Conservation (phyloP, 306 rosid species). For the Gleditsia sinensis region DNA sequence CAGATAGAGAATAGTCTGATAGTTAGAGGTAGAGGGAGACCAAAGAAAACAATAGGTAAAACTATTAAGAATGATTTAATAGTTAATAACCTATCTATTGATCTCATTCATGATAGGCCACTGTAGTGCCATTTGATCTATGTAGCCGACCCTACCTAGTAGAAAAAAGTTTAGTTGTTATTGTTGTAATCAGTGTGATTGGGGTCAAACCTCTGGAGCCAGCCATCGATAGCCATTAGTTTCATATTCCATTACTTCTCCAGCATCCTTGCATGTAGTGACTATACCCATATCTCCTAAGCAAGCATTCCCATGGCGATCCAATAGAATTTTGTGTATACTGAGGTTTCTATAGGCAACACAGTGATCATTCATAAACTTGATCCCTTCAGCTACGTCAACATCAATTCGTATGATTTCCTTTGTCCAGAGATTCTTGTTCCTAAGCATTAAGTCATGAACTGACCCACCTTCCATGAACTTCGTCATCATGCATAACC, state of each 20-base stretch:
- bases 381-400: constrained; percentile 90
- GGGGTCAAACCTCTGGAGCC: constrained; percentile 89
- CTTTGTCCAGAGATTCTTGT: constrained; percentile 66
- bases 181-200: constrained; percentile 31
- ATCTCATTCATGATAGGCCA: no score
- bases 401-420: constrained; percentile 75
- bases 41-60: no score
- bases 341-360: constrained; percentile 87
- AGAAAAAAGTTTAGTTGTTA: no score
- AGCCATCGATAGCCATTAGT: constrained; percentile 97
- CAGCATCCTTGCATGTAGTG: constrained; percentile 78
- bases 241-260: constrained; percentile 90
- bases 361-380: constrained; percentile 86
- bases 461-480: constrained; percentile 89
- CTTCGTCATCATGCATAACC: constrained; percentile 85
- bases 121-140: no score
- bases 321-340: constrained; percentile 77
- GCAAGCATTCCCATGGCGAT: constrained; percentile 86
- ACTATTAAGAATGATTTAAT: no score
- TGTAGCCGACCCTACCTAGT: no score
- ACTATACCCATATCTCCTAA: constrained; percentile 90
- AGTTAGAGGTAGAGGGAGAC: no score
- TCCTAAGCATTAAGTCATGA: constrained; percentile 71
- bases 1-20: no score
- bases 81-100: no score